phyloP scores from a whole-genome alignment of 805 yeast genomes.

The Komagataella pastoris region DNA sequence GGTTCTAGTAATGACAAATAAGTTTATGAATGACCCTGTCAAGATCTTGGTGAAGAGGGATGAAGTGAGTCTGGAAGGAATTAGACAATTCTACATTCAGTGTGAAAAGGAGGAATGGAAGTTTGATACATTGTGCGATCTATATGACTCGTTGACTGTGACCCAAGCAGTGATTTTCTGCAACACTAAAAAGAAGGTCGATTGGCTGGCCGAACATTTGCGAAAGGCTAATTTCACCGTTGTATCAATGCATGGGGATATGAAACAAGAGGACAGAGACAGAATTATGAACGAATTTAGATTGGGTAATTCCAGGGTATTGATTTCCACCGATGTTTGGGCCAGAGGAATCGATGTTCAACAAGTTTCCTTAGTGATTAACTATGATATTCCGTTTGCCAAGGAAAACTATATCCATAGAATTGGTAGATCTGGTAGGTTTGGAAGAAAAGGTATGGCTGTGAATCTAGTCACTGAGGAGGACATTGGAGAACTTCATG shows the following conservation, averaged over 20 bases:
- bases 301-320: constrained; percentile 83
- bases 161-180: constrained; percentile 98
- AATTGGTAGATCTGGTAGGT: constrained; percentile 97
- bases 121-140: constrained; percentile 86
- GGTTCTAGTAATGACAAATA: constrained; percentile 80
- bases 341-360: constrained; percentile 98
- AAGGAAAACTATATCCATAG: constrained; percentile 93
- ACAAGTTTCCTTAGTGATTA: constrained; percentile 89
- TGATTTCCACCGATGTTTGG: constrained; percentile 89
- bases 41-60: constrained; percentile 91
- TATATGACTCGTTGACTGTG: constrained; percentile 89
- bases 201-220: constrained; percentile 69
- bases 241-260: constrained; percentile 90
- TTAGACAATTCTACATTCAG: constrained; percentile 82
- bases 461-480: constrained; percentile 81
- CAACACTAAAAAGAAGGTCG: constrained; percentile 91
- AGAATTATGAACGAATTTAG: constrained; percentile 92
- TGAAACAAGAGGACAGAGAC: constrained; percentile 91
- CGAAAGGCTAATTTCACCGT: constrained; percentile 78
- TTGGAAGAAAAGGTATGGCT: constrained; percentile 98
- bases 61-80: constrained; percentile 91
- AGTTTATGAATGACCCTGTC: constrained; percentile 92
- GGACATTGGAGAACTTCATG: constrained; percentile 65
- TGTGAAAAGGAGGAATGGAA: constrained; percentile 92
- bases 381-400: constrained; percentile 84